Conservation (phyloP, 2,329 filamentous ascomycete species). For the Arthrobotrys entomopaga region DNA sequence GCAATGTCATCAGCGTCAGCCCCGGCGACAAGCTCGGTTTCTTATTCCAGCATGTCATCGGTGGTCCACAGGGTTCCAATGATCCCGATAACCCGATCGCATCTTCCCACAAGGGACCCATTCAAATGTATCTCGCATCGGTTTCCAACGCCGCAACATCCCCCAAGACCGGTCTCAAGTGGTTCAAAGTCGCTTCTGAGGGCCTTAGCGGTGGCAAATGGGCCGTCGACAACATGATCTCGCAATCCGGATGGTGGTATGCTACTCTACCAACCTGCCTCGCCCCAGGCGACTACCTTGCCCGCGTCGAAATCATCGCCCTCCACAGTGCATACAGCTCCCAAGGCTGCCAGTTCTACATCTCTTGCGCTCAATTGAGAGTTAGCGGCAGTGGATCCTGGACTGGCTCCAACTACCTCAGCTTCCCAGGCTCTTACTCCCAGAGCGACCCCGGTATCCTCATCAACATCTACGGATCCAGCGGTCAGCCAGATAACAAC, state of each 20-base stretch:
- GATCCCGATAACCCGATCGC: slow-evolving; percentile 65
- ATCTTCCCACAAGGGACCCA: slow-evolving; percentile 68
- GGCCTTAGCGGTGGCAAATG: slow-evolving; percentile 69
- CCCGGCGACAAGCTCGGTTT: slow-evolving; percentile 68
- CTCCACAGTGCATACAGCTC: slow-evolving; percentile 66
- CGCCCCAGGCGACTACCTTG: slow-evolving; percentile 69
- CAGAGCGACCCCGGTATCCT: slow-evolving; percentile 60
- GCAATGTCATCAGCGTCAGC: slow-evolving; percentile 61
- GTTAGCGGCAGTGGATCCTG: slow-evolving; percentile 62
- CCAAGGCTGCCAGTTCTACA: slow-evolving; percentile 64
- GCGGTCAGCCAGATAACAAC: slow-evolving; percentile 34
- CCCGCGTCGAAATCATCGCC: slow-evolving; percentile 71
- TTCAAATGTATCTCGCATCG: slow-evolving; percentile 67
- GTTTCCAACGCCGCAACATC: slow-evolving; percentile 66
- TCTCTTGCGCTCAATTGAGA: slow-evolving; percentile 65
- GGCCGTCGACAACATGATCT: slow-evolving; percentile 68
- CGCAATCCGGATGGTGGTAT: slow-evolving; percentile 63
- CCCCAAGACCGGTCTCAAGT: slow-evolving; percentile 50
- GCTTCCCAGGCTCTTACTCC: slow-evolving; percentile 60
- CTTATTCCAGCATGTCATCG: slow-evolving; percentile 68
- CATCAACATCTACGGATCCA: slow-evolving; percentile 53
- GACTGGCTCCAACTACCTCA: slow-evolving; percentile 56
- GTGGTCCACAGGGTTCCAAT: slow-evolving; percentile 62
- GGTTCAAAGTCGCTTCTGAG: slow-evolving; percentile 69
- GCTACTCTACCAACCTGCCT: slow-evolving; percentile 68